Conservation (phyloP, 2,329 filamentous ascomycete genomes). For the Botrytis elliptica region DNA sequence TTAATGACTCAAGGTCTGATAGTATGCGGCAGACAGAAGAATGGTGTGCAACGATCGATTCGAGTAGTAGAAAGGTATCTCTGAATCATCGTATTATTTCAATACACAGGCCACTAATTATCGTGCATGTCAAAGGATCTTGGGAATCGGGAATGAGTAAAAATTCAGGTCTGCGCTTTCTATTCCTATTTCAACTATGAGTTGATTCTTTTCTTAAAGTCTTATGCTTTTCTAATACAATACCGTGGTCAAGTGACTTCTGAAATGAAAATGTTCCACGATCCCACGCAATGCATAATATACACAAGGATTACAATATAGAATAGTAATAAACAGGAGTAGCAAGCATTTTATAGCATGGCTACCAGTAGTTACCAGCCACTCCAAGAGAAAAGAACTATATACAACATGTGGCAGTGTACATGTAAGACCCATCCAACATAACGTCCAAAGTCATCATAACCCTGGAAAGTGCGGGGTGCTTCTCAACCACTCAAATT, state of each 20-base stretch:
- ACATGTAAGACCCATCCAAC: background rate
- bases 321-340: background rate
- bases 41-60: background rate
- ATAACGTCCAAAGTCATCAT: background rate
- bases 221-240: background rate
- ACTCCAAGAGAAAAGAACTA: background rate
- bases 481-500: background rate
- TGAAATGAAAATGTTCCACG: background rate
- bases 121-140: background rate
- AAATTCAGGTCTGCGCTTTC: background rate
- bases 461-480: slow-evolving; percentile 4
- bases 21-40: background rate
- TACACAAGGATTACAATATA: background rate
- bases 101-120: background rate
- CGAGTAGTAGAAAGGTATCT: background rate
- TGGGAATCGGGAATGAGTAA: too few relatives aligned
- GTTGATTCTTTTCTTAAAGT: background rate
- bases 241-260: background rate
- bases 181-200: background rate
- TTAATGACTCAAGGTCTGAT: background rate
- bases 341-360: background rate
- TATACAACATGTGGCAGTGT: background rate
- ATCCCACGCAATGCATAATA: background rate
- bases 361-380: background rate
- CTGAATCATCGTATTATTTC: background rate